These are phyloP conservation scores for Gomphus bonarii DNA, from an alignment of 1,284 basidiomycete genomes.

Conservation along the genomic window DNA sequence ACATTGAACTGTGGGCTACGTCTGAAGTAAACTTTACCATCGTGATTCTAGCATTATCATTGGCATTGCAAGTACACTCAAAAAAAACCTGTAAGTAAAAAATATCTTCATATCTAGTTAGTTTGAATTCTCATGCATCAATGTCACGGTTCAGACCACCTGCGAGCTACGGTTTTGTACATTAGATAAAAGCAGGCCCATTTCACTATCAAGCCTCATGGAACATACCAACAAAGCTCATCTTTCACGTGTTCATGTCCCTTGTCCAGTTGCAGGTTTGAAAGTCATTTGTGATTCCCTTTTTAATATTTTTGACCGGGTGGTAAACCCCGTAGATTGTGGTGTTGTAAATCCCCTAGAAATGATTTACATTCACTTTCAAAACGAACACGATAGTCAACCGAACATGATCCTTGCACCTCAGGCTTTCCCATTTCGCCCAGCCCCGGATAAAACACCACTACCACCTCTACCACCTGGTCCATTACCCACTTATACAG, in stretches of 20 bases:
- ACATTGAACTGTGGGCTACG: background rate
- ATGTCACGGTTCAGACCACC: background rate
- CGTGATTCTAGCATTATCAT: background rate
- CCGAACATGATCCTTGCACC: background rate
- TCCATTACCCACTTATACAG: background rate
- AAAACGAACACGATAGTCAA: background rate
- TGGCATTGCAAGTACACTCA: background rate
- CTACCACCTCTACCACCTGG: background rate
- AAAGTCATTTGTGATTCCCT: background rate
- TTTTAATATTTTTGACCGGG: background rate
- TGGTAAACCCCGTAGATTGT: background rate
- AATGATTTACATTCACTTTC: background rate
- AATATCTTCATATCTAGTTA: background rate
- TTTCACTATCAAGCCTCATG: background rate
- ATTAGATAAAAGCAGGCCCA: background rate
- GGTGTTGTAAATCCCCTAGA: background rate
- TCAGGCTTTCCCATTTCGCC: slow-evolving; percentile 2
- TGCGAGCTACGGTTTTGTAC: slow-evolving; percentile 4
- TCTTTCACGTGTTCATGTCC: background rate
- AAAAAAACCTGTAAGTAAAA: background rate
- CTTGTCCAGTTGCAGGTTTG: slow-evolving; percentile 4
- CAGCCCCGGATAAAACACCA: background rate
- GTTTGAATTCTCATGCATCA: background rate
- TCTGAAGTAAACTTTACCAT: background rate
- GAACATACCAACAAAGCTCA: slow-evolving; percentile 1